phyloP scores from a whole-genome alignment of 768 basidiomycete genomes.

The Phylloporus sp. region DNA sequence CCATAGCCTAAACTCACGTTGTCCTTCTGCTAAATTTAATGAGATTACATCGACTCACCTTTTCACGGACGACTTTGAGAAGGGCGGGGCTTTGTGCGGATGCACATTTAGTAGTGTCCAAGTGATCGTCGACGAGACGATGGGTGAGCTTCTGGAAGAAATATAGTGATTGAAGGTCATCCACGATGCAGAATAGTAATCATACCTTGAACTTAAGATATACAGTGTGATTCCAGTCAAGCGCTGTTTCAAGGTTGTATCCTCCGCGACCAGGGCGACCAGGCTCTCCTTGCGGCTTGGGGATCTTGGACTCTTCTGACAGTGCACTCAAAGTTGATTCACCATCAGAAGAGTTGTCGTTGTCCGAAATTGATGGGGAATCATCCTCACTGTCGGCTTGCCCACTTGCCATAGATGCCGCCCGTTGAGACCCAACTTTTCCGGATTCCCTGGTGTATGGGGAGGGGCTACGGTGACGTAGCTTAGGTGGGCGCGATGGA shows the following conservation, averaged over 20 bases:
- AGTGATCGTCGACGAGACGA: slow-evolving; percentile 3
- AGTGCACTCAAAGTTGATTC: not conserved
- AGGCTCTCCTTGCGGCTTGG: slow-evolving; percentile 24
- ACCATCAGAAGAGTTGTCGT: not conserved
- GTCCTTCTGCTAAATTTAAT: not conserved
- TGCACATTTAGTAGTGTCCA: slow-evolving; percentile 5
- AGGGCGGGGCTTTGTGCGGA: slow-evolving; percentile 2
- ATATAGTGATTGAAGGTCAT: not conserved
- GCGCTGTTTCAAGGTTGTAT: slow-evolving; percentile 19
- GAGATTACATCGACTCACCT: not conserved
- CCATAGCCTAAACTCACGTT: not conserved
- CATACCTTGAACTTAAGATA: slow-evolving; percentile 21
- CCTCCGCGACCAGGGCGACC: slow-evolving; percentile 23
- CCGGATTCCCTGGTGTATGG: not conserved
- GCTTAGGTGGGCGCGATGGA: not conserved
- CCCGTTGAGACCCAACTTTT: not conserved
- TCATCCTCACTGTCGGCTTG: not conserved
- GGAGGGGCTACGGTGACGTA: not conserved
- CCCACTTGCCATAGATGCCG: not conserved
- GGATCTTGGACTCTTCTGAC: slow-evolving; percentile 16
- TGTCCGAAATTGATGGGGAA: not conserved
- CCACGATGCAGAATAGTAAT: not conserved
- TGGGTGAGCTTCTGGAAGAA: not conserved
- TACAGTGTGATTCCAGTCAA: slow-evolving; percentile 17
- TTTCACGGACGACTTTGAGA: not conserved